These are phyloP conservation scores for Ceratocystis eucalypticola DNA, from an alignment of 2,329 filamentous ascomycete genomes.

Conservation along the genomic window DNA sequence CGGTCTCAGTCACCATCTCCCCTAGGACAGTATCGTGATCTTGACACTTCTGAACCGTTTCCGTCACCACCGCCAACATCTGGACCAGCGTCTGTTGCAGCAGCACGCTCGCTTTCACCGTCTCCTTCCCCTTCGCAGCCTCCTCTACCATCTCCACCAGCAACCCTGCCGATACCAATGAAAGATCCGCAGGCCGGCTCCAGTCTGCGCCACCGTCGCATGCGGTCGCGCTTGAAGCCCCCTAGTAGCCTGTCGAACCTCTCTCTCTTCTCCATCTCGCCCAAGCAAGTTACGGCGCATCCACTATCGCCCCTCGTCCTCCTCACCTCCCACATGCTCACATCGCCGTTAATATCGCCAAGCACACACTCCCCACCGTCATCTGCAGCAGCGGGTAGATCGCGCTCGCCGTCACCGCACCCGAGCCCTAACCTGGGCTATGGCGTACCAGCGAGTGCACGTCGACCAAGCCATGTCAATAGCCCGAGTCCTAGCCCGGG, in stretches of 20 bases:
- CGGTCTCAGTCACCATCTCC: background rate
- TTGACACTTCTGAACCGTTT: slow-evolving; percentile 1
- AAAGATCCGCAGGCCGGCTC: background rate
- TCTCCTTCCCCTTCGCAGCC: background rate
- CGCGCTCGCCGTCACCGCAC: slow-evolving; percentile 30
- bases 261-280: slow-evolving; percentile 16
- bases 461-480: too few relatives aligned
- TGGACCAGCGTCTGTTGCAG: background rate
- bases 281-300: slow-evolving; percentile 17
- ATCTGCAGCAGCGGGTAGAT: slow-evolving; percentile 23
- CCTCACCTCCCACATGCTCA: slow-evolving; percentile 27
- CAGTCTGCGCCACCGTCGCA: slow-evolving; percentile 3
- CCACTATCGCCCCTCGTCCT: slow-evolving; percentile 16
- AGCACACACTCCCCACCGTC: slow-evolving; percentile 27
- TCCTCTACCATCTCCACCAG: background rate
- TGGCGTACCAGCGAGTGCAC: background rate
- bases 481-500: background rate
- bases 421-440: slow-evolving; percentile 2
- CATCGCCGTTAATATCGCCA: slow-evolving; percentile 30
- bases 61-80: background rate
- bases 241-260: slow-evolving; percentile 10
- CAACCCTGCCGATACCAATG: background rate
- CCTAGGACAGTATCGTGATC: background rate
- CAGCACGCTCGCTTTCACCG: background rate
- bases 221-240: slow-evolving; percentile 15